Percentiles rank a stretch among this genome's conserved stretches.
These are phyloP conservation scores for Chaetoscypha palmicola DNA, from an alignment of 2,329 filamentous ascomycete genomes.

Conservation along the genomic window DNA sequence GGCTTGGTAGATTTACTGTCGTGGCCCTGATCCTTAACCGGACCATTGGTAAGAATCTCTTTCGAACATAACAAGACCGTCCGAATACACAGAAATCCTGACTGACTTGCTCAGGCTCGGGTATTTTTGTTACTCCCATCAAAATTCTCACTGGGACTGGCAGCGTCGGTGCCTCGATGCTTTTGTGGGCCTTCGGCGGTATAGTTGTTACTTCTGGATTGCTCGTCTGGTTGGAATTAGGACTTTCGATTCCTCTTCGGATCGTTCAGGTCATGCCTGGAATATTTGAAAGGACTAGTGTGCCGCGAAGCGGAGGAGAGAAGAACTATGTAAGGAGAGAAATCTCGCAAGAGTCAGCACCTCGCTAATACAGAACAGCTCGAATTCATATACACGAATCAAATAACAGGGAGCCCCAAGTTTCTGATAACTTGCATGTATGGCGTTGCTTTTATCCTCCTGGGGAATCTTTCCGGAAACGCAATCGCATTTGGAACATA, in stretches of 20 bases:
- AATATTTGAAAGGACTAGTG: constrained; percentile 20
- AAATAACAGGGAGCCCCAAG: constrained; percentile 31
- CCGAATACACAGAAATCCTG: too few species aligned
- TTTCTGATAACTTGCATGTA: constrained; percentile 38
- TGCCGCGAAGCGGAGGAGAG: constrained; percentile 41
- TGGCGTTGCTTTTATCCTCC: constrained; percentile 25
- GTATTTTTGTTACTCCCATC: constrained; percentile 12
- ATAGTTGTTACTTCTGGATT: constrained; percentile 11
- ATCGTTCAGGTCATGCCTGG: constrained; percentile 16
- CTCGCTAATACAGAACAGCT: constrained; percentile 3
- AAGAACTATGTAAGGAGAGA: constrained; percentile 37
- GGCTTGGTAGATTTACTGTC: constrained; percentile 8
- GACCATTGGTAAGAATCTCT: constrained; percentile 5
- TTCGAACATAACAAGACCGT: too few species aligned
- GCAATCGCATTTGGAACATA: constrained; percentile 40
- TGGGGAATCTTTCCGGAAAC: constrained; percentile 45
- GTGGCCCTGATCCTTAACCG: constrained; percentile 12
- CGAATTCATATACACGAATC: constrained; percentile 34
- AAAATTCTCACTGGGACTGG: constrained; percentile 8
- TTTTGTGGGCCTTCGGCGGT: constrained; percentile 14
- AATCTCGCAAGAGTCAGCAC: too few species aligned
- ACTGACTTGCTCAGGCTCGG: constrained; percentile 6
- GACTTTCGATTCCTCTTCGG: constrained; percentile 38
- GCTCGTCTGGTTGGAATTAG: constrained; percentile 37
- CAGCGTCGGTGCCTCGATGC: constrained; percentile 10